Evolutionary conservation across 2,329 filamentous ascomycete genomes (phyloP).

Genomic region (Cytospora chrysosperma): DNA sequence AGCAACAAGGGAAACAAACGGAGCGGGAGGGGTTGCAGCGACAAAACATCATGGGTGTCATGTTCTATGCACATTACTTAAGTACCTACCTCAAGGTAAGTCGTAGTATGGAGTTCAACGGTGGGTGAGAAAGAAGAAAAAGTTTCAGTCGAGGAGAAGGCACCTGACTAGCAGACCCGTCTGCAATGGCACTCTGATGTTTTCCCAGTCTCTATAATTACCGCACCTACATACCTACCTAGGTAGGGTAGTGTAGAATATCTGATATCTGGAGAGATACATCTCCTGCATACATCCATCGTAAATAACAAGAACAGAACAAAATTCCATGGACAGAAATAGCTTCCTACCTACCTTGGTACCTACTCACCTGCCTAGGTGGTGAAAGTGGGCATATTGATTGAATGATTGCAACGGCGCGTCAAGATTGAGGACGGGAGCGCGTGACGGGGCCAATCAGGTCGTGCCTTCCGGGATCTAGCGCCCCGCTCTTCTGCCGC

Average conservation of each 20-base stretch:
- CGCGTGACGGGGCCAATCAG: not conserved
- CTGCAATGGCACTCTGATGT: too few relatives aligned
- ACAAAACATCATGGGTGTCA: constrained; percentile 18
- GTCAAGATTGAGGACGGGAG: not conserved
- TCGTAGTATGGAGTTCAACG: not conserved
- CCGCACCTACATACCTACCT: not conserved
- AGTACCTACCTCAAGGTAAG: too few relatives aligned
- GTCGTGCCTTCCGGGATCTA: not conserved
- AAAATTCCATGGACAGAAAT: not conserved
- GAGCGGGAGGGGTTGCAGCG: constrained; percentile 13
- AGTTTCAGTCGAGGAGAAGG: too few relatives aligned
- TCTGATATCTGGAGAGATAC: too few relatives aligned
- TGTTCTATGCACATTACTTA: too few relatives aligned
- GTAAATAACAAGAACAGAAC: too few relatives aligned
- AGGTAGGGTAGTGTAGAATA: not conserved
- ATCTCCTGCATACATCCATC: too few relatives aligned
- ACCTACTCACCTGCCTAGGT: too few relatives aligned
- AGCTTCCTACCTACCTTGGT: not conserved
- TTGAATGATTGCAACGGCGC: not conserved
- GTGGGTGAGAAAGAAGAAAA: too few relatives aligned
- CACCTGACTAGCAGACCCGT: too few relatives aligned
- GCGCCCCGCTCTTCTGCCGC: not conserved
- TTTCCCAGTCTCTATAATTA: too few relatives aligned
- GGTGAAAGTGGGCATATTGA: too few relatives aligned
- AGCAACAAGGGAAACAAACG: not conserved